Evolutionary conservation across 805 yeast genomes (phyloP).

Genomic region (Cyberlindnera mississippiensis): DNA sequence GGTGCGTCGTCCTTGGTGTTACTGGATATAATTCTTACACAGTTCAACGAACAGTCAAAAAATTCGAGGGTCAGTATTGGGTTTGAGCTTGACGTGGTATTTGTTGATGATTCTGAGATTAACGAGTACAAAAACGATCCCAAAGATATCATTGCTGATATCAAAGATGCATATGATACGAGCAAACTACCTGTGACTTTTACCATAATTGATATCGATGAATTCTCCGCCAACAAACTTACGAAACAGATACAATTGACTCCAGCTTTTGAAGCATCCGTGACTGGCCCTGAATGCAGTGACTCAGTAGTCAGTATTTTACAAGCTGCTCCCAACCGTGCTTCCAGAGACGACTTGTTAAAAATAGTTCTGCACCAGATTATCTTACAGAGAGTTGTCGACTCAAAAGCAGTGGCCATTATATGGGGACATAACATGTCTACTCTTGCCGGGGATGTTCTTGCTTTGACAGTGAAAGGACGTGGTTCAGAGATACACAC

Average conservation of each 20-base stretch:
- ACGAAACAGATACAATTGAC: neutral
- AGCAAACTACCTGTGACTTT: conserved; percentile 33
- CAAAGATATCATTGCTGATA: conserved; percentile 10
- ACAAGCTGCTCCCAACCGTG: conserved; percentile 42
- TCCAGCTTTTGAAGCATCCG: neutral
- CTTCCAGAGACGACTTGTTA: conserved; percentile 63
- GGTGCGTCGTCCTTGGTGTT: conserved; percentile 65
- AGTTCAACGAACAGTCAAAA: conserved; percentile 57
- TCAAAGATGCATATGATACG: conserved; percentile 20
- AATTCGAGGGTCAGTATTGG: conserved; percentile 67
- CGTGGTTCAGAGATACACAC: conserved; percentile 67
- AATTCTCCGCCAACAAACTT: conserved; percentile 25
- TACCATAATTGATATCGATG: conserved; percentile 39
- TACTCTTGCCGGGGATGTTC: conserved; percentile 70
- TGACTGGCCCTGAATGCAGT: conserved; percentile 7
- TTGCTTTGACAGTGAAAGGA: conserved; percentile 80
- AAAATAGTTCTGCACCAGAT: conserved; percentile 44
- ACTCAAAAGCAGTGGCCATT: conserved; percentile 48
- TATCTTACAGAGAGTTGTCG: conserved; percentile 42
- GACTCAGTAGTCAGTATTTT: conserved; percentile 33
- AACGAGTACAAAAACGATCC: conserved; percentile 16
- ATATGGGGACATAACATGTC: conserved; percentile 81
- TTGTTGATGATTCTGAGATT: conserved; percentile 38
- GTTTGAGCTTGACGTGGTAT: conserved; percentile 51
- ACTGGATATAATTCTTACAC: conserved; percentile 59